A percentile compares a stretch with the other conserved stretches of the same genome.
Conservation (phyloP, 345 rosid genomes). For the Brassica juncea region DNA sequence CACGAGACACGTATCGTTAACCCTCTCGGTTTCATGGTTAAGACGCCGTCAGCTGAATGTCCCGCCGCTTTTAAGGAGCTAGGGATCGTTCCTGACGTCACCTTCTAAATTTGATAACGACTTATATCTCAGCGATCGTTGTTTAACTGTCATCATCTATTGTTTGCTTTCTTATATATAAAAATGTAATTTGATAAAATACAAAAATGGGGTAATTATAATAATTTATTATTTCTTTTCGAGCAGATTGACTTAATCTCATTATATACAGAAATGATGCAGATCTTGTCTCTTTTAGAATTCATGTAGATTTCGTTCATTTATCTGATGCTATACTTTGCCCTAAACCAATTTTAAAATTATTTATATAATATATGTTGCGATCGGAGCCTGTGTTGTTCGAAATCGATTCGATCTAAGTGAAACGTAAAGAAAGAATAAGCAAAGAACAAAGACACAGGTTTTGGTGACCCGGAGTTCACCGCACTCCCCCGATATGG, state of each 20-base stretch:
- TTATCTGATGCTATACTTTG: no score
- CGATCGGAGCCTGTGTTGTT: no score
- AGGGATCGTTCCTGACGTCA: background rate
- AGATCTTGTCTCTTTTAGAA: no score
- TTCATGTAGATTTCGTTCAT: no score
- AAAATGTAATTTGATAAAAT: background rate
- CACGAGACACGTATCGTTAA: background rate
- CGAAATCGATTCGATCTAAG: no score
- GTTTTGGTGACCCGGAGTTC: no score
- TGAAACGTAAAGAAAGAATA: no score
- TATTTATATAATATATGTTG: no score
- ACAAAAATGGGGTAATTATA: background rate
- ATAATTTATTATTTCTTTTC: background rate
- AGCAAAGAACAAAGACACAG: no score
- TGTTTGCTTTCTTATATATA: background rate
- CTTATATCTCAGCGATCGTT: background rate
- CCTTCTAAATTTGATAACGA: background rate
- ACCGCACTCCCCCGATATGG: no score
- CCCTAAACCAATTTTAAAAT: no score
- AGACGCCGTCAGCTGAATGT: background rate
- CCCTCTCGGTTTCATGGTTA: slow-evolving; percentile 2
- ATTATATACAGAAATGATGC: background rate
- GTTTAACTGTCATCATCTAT: background rate
- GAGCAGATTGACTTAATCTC: background rate
- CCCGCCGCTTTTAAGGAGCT: background rate